Percentiles rank a stretch among this genome's conserved stretches.
Evolutionary conservation across 179 eudicot genomes (phyloP).

Genomic region (Patellifolia procumbens): DNA sequence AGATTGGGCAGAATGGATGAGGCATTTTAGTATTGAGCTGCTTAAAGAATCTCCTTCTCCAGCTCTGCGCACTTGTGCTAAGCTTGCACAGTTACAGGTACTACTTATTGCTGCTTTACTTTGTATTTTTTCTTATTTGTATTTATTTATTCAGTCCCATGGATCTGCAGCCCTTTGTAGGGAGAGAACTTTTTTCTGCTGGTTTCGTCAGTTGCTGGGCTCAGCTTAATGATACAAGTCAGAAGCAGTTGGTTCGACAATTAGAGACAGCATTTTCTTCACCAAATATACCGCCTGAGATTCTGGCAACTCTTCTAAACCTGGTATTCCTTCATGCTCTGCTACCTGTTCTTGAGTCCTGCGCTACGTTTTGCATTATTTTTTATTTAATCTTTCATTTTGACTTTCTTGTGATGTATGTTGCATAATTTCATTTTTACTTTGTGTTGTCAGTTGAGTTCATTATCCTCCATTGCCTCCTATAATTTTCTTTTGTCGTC

Average conservation of each 20-base stretch:
- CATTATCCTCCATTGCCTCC: background rate
- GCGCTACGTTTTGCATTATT: background rate
- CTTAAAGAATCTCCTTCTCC: conserved; percentile 97
- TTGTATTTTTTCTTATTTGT: background rate
- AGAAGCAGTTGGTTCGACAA: conserved; percentile 79
- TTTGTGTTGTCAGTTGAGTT: background rate
- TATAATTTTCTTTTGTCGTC: background rate
- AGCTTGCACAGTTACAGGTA: conserved; percentile 97
- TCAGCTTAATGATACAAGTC: conserved; percentile 78
- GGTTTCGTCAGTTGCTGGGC: conserved; percentile 99
- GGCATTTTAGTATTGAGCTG: conserved; percentile 97
- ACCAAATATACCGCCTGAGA: conserved; percentile 95
- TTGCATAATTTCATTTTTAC: background rate
- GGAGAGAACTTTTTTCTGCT: conserved; percentile 95
- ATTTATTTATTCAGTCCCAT: conserved; percentile 22
- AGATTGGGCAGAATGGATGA: conserved; percentile 99
- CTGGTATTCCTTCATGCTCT: conserved; percentile 51
- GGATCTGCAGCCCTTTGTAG: conserved; percentile 86
- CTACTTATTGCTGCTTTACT: background rate
- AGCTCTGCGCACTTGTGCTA: conserved; percentile 94
- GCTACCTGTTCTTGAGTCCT: background rate
- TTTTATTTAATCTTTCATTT: background rate
- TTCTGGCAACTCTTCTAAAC: conserved; percentile 93
- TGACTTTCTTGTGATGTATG: background rate
- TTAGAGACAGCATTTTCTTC: conserved; percentile 98